Base-by-base conservation (phyloP, 176 grass and related monocot genomes). In the Carex scoparia region DNA sequence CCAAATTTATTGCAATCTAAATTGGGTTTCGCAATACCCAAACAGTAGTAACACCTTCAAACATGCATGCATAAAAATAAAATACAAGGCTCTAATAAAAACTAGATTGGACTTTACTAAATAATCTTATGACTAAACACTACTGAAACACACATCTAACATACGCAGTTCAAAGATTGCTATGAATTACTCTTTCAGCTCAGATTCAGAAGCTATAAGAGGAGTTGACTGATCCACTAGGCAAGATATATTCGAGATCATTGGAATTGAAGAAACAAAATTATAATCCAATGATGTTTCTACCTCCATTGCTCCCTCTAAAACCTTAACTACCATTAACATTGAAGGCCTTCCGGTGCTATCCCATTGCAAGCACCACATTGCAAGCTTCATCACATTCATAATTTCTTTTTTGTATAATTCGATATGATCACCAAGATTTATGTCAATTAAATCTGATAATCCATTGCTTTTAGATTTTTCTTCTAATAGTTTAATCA, bases 311-410 rank as follows among this genome's bases (percentile, higher is more conserved):
- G 51, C 58, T 28, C 90, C 88, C 86, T 95, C 85, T 44, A 92
- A 63, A 4, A 92, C 88, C 56, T 91, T 91, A 7, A 90, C 79
- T 5, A 91, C 93, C 4, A 75, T 8, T 38, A 89, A 92, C 90
- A 95, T 95, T 35, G 69, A 85, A 89, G 93, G 90, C 44, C 88
- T 95, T 77, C 27, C 87, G 0, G 10, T 86, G 7, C 55, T 84
- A 49, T 95, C 89, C 15, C 55, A 60, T 83, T 93, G 90, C 68
- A 93, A 75, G 40, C 93, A 95, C 93, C 89, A 92, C 56, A 91
- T 90, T 40, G 89, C 90, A 5, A 92, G 87, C 28, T 88, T 84
- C 58, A 92, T 87, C 6, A 91, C 55, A 5, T 79, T 19, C 55
- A 91, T 68, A 10, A 84, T 84, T 62, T 92, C 80, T 10, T 86